These are phyloP conservation scores for Sugiyamaella xylanicola DNA, from an alignment of 1,139 yeast species.

Conservation along the genomic window DNA sequence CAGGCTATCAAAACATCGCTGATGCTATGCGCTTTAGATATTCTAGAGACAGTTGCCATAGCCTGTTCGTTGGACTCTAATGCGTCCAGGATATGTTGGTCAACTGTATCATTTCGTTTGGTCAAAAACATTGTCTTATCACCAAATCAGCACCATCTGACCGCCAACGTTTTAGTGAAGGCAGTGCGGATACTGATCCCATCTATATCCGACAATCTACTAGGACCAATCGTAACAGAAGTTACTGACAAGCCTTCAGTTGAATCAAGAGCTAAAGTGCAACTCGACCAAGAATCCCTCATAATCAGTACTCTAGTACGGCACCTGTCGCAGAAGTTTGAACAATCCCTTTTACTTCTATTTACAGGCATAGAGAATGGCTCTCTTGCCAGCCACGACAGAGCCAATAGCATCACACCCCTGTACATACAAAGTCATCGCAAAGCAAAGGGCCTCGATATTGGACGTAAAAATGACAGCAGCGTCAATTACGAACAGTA, in stretches of 20 bases:
- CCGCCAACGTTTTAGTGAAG: slow-evolving; percentile 20
- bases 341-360: slow-evolving; percentile 10
- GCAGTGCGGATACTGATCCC: slow-evolving; percentile 19
- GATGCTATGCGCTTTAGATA: slow-evolving; percentile 55
- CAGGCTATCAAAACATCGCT: slow-evolving; percentile 42
- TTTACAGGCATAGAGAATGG: slow-evolving; percentile 15
- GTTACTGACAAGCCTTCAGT: not conserved
- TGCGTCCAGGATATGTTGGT: slow-evolving; percentile 25
- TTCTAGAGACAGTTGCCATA: slow-evolving; percentile 49
- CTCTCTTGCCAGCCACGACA: not conserved
- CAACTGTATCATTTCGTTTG: slow-evolving; percentile 19
- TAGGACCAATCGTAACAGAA: slow-evolving; percentile 24
- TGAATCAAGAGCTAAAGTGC: slow-evolving; percentile 9
- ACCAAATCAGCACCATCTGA: slow-evolving; percentile 17
- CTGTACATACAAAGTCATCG: not conserved
- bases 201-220: slow-evolving; percentile 24
- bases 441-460: slow-evolving; percentile 11
- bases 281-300: slow-evolving; percentile 17
- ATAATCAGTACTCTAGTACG: slow-evolving; percentile 16
- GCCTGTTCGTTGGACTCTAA: slow-evolving; percentile 28
- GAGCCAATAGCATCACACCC: not conserved
- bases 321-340: slow-evolving; percentile 10
- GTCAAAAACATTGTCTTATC: slow-evolving; percentile 19
- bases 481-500: slow-evolving; percentile 17
- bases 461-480: slow-evolving; percentile 15